These are phyloP conservation scores for Endoconidiophora polonica DNA, from an alignment of 2,329 filamentous ascomycete species.

Conservation along the genomic window DNA sequence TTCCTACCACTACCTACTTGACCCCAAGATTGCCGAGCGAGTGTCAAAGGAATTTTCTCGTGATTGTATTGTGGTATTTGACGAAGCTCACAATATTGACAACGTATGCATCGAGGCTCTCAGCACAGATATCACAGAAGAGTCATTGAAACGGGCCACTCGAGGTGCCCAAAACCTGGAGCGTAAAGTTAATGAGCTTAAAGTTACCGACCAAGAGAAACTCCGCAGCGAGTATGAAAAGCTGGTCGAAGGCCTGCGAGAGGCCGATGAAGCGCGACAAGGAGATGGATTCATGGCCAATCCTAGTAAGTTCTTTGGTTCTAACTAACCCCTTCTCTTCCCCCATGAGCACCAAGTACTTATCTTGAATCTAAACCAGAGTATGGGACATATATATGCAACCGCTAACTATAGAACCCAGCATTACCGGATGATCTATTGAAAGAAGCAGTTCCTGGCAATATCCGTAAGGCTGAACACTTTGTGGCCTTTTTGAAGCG, in stretches of 20 bases:
- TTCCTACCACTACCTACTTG: constrained; percentile 94
- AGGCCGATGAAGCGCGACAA: constrained; percentile 73
- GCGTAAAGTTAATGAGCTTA: constrained; percentile 82
- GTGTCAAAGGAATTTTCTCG: constrained; percentile 93
- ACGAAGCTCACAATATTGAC: constrained; percentile 98
- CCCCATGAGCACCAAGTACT: not conserved
- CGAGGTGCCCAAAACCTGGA: constrained; percentile 84
- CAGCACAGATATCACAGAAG: constrained; percentile 92
- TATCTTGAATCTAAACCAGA: constrained; percentile 10
- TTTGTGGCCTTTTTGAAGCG: constrained; percentile 89
- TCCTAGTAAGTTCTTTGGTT: constrained; percentile 33
- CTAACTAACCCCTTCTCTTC: not conserved
- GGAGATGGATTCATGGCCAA: constrained; percentile 95
- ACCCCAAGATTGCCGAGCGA: constrained; percentile 92
- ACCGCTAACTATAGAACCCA: constrained; percentile 24
- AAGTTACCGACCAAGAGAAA: constrained; percentile 85
- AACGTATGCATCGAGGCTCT: constrained; percentile 97
- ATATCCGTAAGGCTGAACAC: constrained; percentile 88
- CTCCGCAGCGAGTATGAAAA: constrained; percentile 92
- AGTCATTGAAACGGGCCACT: constrained; percentile 79
- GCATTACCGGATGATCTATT: constrained; percentile 73
- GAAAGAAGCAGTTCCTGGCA: constrained; percentile 90
- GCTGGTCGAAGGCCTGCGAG: constrained; percentile 76
- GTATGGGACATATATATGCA: constrained; percentile 14
- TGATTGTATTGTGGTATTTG: constrained; percentile 96